Conservation (phyloP, 129 eudicot genomes). For the Escallonia rubra region DNA sequence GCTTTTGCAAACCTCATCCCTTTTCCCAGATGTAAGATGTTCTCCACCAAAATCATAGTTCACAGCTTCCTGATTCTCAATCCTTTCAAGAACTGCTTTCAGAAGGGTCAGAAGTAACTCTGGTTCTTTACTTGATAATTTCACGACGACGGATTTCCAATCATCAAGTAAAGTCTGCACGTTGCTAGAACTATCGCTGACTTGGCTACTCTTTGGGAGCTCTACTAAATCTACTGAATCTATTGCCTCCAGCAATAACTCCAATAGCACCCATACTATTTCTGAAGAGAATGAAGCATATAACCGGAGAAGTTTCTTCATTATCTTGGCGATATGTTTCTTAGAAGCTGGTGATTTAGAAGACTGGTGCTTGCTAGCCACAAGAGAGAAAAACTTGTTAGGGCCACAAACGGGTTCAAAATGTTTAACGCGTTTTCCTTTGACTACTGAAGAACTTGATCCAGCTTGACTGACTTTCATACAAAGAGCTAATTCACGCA, state of each 20-base stretch:
- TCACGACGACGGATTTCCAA: conserved; percentile 66
- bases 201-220: conserved; percentile 20
- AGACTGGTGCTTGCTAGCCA: conserved; percentile 42
- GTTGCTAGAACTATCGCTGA: conserved; percentile 5
- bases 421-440: conserved; percentile 50
- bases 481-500: conserved; percentile 48
- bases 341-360: conserved; percentile 59
- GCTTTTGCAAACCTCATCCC: conserved; percentile 18
- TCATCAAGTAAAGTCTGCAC: conserved; percentile 43
- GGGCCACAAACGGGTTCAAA: conserved; percentile 31
- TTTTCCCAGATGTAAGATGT: conserved; percentile 17
- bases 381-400: conserved; percentile 48
- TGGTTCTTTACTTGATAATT: conserved; percentile 71
- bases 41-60: conserved; percentile 42
- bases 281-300: conserved; percentile 68
- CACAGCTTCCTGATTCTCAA: conserved; percentile 37
- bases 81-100: conserved; percentile 58
- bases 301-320: conserved; percentile 50
- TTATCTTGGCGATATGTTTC: conserved; percentile 45
- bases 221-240: conserved; percentile 37
- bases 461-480: conserved; percentile 35
- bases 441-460: conserved; percentile 40
- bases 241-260: conserved; percentile 53
- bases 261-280: conserved; percentile 50
- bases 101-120: conserved; percentile 66